Conservation (phyloP, 2,329 filamentous ascomycete genomes). For the Biscogniauxia mediterranea region DNA sequence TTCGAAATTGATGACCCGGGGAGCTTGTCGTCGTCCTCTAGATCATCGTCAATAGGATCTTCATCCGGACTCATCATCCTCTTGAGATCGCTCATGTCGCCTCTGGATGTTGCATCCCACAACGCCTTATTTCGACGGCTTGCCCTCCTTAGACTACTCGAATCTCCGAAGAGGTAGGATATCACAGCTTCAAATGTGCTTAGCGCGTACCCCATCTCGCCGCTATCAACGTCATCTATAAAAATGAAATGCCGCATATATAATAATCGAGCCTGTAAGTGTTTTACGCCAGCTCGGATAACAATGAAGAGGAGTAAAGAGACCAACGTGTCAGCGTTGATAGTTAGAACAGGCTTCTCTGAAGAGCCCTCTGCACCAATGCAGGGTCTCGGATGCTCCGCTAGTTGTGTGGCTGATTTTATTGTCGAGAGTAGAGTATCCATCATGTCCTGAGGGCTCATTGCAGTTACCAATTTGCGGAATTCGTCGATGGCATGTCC, state of each 20-base stretch:
- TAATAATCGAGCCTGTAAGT: conserved; percentile 83
- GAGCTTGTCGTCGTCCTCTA: conserved; percentile 41
- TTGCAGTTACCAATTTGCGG: conserved; percentile 74
- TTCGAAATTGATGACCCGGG: conserved; percentile 39
- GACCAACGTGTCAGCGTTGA: conserved; percentile 87
- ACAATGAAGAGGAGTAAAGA: conserved; percentile 89
- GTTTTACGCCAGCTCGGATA: conserved; percentile 82
- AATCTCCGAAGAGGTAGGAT: conserved; percentile 81
- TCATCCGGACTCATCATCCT: conserved; percentile 74
- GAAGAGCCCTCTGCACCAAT: conserved; percentile 35
- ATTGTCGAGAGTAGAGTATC: conserved; percentile 75
- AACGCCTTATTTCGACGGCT: conserved; percentile 82
- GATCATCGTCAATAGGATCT: conserved; percentile 43
- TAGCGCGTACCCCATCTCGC: conserved; percentile 92
- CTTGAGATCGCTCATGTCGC: conserved; percentile 71
- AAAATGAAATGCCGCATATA: conserved; percentile 98
- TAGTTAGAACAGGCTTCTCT: conserved; percentile 58
- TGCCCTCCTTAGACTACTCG: conserved; percentile 75
- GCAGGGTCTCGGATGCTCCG: conserved; percentile 45
- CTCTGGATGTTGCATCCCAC: conserved; percentile 83
- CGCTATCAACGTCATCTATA: conserved; percentile 94
- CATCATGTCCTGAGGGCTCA: conserved; percentile 86
- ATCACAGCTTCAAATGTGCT: conserved; percentile 96
- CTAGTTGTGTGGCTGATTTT: conserved; percentile 74
- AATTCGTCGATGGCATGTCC: conserved; percentile 83